Base-by-base conservation (phyloP, 805 yeast species). In the Metschnikowia proteae region DNA sequence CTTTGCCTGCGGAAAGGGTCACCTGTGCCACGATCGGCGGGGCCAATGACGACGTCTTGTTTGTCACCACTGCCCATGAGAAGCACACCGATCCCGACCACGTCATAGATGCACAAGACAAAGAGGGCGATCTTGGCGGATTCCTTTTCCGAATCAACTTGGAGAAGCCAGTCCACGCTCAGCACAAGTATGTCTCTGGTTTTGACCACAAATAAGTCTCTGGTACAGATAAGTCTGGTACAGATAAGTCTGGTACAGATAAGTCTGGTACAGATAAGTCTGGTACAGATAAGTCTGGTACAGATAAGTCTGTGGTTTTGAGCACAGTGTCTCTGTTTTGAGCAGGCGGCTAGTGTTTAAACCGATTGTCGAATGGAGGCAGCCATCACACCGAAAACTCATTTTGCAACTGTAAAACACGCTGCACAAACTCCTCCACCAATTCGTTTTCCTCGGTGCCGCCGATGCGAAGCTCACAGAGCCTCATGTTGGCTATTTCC, bases 1-100 rank as follows among this genome's bases (percentile, higher is more conserved):
- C 64, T 5, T 61, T 89, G 46, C 96, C 96, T 1, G 71, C 73
- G 0, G 75, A 82, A 4, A 72, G 84, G 51, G 65, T 84, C 45
- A 77, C 88, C 3, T 86, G 95, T 54, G 83, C 84, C 36, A 76
- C 84, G 2, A 74, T 86, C 50, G 95, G 90, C 5, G 66, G 65
- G 1, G 60, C 62, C 26, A 65, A 80, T 17, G 60, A 70, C 47
- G 78, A 81, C 59, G 84, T 81, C 44, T 54, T 89, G 47, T 84
- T 78, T 57, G 79, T 88, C 33, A 86, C 95, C 3, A 76, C 84
- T 17, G 96, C 85, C 1, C 80, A 81, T 54, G 60, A 70, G 48
- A 62, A 78, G 43, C 67, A 75, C 45, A 71, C 65, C 17, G 79
- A 80, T 43, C 65, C 66, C 5, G 57, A 57, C 25, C 62, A 59